Base-by-base conservation (phyloP, 2,329 filamentous ascomycete species). In the Aspergillus fijiensis region DNA sequence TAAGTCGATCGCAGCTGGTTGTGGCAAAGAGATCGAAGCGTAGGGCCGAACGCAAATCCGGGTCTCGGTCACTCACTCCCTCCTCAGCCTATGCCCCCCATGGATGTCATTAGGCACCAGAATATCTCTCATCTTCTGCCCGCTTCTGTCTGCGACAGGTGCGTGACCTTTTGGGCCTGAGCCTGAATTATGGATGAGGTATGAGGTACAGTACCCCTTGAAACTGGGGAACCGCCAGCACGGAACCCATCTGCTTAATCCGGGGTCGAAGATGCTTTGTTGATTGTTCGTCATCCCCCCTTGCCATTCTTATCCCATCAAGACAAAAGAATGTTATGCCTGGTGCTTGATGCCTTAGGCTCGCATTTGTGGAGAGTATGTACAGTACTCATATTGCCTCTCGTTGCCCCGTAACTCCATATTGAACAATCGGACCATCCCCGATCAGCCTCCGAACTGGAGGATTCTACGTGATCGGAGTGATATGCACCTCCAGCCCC, bases 21-120 rank as follows among this genome's bases (percentile, higher is more conserved):
- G 54, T 57, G 54, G 54, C 54, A 12, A 47, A 33, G 47, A 12
- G 31, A 29, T 19, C 55, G 35, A 39, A 48, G 31, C 49, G 51
- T 14, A 31, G n/a, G 51, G 48, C 49, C 52, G 25, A 50, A 42
- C 33, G 55, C 39, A 50, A 48, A 58, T 27, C 42, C 50, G 39
- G 51, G 45, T 35, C 33, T 60, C 58, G 58, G 58, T 49, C 49
- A 31, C 29, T 14, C 14, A 29, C 7, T 29, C 27, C 27, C 9
- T 27, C 47, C 23, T 21, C 48, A 25, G 19, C 47, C 55, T 29
- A 29, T 29, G 27, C 27, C 27, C 25, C 27, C 27, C 47, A 27
- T 58, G 31, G 58, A 42, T 49, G 16, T 49, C 33, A 35, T 62
- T 61, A 63, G 61, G 61, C 61, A 63, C 59, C 61, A 63, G 55